Base-by-base conservation (phyloP, 352 stramenopile genomes). In the Phytophthora fragariae region DNA sequence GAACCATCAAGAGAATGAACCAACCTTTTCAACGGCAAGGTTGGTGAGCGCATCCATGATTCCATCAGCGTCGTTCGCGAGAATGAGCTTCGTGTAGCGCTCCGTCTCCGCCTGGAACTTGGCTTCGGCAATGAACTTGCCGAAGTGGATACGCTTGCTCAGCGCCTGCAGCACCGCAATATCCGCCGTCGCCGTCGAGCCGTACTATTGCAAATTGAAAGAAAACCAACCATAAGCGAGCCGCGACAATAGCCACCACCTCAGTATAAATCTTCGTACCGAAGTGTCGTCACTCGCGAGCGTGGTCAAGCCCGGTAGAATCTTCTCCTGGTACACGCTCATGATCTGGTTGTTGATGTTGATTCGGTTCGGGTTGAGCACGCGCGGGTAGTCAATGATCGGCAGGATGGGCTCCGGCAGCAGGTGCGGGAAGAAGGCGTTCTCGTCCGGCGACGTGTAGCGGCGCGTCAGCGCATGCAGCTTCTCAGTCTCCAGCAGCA, bases 261-360 rank as follows among this genome's bases (percentile, higher is more conserved):
- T 63, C 6, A 12, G 39, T 14, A 9, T 11, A 17, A 66, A 39
- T 19, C 14, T 27, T 65, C 74, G 35, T 76, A 95, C 88, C 62
- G 84, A 85, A 1, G 90, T 93, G 46, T 84, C 76, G 73, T 99
- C 97, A 67, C 98, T 98, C 46, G 88, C 90, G 17, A 84, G 73
- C 2, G 85, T 82, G 3, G 90, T 94, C 57, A 99, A 92, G 33
- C 92, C 87, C 0, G 97, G 97, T 4, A 99, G 82, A 58, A 99
- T 97, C 57, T 98, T 94, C 33, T 98, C 84, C 24, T 99, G 79
- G 80, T 99, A 99, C 64, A 99, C 97, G 70, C 90, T 90, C 75
- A 99, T 95, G 69, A 99, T 93, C 70, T 98, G 91, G 73, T 96
- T 84, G 80, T 99, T 99, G 72, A 99, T 98, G 86, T 99, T 99